These are phyloP conservation scores for Boletus patriciae DNA, from an alignment of 768 basidiomycete species.

Conservation along the genomic window DNA sequence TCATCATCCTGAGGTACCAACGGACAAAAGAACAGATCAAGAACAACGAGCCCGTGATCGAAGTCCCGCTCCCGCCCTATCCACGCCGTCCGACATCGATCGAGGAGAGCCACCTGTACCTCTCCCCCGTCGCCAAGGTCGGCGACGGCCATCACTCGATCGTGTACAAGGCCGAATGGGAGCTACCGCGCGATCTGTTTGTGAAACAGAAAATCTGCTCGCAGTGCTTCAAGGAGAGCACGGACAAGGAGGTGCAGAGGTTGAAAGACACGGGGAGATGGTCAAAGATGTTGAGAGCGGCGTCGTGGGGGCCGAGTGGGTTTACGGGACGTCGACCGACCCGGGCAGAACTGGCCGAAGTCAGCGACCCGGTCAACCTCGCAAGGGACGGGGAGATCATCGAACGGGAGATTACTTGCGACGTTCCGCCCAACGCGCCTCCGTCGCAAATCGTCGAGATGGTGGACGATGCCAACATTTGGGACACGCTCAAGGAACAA, in stretches of 20 bases:
- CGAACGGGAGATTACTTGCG: constrained; percentile 17
- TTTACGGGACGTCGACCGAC: background rate
- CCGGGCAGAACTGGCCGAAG: background rate
- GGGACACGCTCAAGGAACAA: background rate
- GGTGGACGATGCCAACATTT: background rate
- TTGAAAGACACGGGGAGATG: constrained; percentile 26
- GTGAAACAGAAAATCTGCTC: constrained; percentile 37
- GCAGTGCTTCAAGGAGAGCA: constrained; percentile 38
- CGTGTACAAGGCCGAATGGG: constrained; percentile 52
- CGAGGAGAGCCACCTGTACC: constrained; percentile 49
- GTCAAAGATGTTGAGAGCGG: constrained; percentile 17
- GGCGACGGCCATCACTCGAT: constrained; percentile 55
- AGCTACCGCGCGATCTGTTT: constrained; percentile 47
- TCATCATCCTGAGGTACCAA: constrained; percentile 23
- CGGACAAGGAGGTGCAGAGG: constrained; percentile 20
- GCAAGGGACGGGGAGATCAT: constrained; percentile 13
- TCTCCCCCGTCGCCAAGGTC: constrained; percentile 37
- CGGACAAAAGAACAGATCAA: constrained; percentile 20
- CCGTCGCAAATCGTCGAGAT: background rate
- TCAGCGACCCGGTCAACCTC: background rate
- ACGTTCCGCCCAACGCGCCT: background rate
- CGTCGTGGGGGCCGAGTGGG: constrained; percentile 13
- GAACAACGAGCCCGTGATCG: constrained; percentile 30
- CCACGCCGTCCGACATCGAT: constrained; percentile 20
- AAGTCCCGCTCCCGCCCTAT: constrained; percentile 30